Evolutionary conservation across 148 eudicot species (phyloP).

Genomic region (Gaultheria prostrata): DNA sequence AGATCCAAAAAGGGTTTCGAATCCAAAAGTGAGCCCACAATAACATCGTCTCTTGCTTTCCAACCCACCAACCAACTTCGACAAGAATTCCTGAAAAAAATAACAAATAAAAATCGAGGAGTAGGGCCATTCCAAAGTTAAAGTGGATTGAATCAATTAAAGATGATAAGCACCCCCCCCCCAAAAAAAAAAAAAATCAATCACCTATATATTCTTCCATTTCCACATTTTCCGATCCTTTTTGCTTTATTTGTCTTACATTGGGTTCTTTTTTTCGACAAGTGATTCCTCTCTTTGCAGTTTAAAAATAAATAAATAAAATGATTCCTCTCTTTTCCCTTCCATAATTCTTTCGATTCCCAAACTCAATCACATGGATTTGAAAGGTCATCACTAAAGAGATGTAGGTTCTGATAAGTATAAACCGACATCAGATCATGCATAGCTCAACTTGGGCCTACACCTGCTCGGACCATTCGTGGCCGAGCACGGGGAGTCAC

Average conservation of each 20-base stretch:
- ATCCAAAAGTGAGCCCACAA: not conserved
- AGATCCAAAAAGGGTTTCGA: not conserved
- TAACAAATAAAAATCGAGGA: not conserved
- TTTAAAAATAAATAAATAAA: not conserved
- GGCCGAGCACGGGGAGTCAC: too few relatives aligned
- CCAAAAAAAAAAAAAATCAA: too few relatives aligned
- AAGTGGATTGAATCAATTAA: not conserved
- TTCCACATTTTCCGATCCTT: not conserved
- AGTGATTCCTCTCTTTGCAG: not conserved
- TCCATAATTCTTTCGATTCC: not conserved
- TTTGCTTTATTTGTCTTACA: conserved; percentile 1
- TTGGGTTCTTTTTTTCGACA: not conserved
- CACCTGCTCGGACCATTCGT: too few relatives aligned
- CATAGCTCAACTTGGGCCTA: too few relatives aligned
- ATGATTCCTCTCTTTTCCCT: not conserved
- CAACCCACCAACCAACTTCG: conserved; percentile 8
- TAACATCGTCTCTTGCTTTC: not conserved
- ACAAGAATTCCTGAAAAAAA: not conserved
- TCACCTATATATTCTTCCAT: not conserved
- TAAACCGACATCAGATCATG: too few relatives aligned
- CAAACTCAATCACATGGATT: not conserved
- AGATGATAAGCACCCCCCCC: not conserved
- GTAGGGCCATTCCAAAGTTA: conserved; percentile 4
- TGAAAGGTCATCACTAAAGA: not conserved
- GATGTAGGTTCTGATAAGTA: not conserved